These are phyloP conservation scores for Annulohypoxylon maeteangense DNA, from an alignment of 495 filamentous ascomycete species.

Conservation along the genomic window DNA sequence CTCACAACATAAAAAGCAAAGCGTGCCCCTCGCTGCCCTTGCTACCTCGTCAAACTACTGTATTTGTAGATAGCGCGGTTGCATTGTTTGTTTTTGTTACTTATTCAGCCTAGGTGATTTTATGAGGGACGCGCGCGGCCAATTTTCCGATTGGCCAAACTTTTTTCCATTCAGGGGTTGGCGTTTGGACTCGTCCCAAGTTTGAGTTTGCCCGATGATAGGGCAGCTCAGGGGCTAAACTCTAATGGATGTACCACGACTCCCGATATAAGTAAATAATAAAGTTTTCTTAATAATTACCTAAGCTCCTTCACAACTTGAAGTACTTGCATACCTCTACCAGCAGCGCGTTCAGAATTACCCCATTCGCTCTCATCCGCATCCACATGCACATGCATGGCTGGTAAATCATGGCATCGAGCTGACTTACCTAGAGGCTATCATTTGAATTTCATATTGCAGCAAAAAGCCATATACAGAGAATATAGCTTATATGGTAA, in stretches of 20 bases:
- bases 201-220: conserved; percentile 37
- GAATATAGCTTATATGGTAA: too few relatives aligned
- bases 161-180: conserved; percentile 36
- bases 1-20: conserved; percentile 23
- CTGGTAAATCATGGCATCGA: conserved; percentile 7
- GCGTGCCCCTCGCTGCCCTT: conserved; percentile 23
- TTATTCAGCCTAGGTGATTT: not conserved
- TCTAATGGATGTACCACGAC: not conserved
- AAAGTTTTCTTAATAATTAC: too few relatives aligned
- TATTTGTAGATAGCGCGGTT: conserved; percentile 35
- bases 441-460: conserved; percentile 3
- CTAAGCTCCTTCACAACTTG: too few relatives aligned
- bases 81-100: conserved; percentile 46
- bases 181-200: conserved; percentile 34
- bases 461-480: too few relatives aligned
- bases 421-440: conserved; percentile 1
- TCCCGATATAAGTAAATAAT: too few relatives aligned
- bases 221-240: conserved; percentile 9
- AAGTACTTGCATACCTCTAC: not conserved
- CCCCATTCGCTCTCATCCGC: not conserved
- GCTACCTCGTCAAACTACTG: conserved; percentile 10
- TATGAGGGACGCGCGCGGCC: conserved; percentile 33
- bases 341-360: conserved; percentile 34
- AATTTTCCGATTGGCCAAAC: conserved; percentile 46
- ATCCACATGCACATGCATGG: conserved; percentile 3